Evolutionary conservation across 2,329 filamentous ascomycete genomes (phyloP).

Genomic region (Fusarium albidum): DNA sequence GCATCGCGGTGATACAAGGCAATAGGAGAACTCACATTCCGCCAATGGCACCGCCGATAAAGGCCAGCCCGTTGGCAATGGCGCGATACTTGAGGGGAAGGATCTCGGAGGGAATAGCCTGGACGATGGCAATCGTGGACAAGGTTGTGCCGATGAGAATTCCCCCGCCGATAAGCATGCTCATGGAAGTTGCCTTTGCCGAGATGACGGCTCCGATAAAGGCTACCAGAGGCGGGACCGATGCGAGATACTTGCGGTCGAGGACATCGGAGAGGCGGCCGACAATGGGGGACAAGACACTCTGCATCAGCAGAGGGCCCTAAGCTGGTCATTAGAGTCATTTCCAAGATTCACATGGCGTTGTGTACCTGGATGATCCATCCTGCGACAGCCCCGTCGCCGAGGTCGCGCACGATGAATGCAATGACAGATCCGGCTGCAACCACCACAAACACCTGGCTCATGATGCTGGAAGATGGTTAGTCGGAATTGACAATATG

Average conservation of each 20-base stretch:
- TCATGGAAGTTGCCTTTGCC: constrained; percentile 12
- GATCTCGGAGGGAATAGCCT: constrained; percentile 13
- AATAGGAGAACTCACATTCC: constrained; percentile 2
- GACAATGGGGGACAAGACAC: constrained; percentile 7
- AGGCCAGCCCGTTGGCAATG: constrained; percentile 10
- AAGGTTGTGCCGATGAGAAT: constrained; percentile 9
- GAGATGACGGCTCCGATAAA: constrained; percentile 10
- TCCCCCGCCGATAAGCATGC: constrained; percentile 5
- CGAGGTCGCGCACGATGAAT: constrained; percentile 9
- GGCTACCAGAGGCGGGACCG: constrained; percentile 10
- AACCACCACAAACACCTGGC: constrained; percentile 12
- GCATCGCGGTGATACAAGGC: neutral
- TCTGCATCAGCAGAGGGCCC: constrained; percentile 13
- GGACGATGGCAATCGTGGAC: constrained; percentile 8
- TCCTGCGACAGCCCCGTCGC: constrained; percentile 8
- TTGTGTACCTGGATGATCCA: constrained; percentile 15
- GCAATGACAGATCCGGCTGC: constrained; percentile 11
- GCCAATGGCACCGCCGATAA: constrained; percentile 9
- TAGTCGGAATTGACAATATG: neutral
- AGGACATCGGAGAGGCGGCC: constrained; percentile 13
- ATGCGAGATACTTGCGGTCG: constrained; percentile 13
- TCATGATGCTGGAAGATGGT: constrained; percentile 2
- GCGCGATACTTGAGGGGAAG: constrained; percentile 13
- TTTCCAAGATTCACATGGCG: neutral
- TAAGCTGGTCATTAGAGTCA: neutral